Evolutionary conservation across 2,329 filamentous ascomycete species (phyloP), one percentile per base, ranked within the genome.

Genomic region (Fusarium armeniacum): DNA sequence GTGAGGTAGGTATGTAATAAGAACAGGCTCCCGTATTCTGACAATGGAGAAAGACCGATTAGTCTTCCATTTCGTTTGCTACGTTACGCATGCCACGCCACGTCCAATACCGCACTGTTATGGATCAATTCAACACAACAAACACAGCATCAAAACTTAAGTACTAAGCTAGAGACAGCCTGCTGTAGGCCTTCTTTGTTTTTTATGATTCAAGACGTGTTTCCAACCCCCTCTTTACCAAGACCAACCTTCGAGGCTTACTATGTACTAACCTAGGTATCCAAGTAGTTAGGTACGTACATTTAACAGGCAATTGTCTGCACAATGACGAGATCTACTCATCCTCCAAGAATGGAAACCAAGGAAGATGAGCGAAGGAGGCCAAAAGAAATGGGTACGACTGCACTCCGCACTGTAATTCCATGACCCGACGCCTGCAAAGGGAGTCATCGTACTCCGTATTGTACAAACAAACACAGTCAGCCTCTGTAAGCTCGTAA

Each of bases 251-350:
- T 10, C 15, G 28, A 50, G 51, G 22, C 41, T 44, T 26, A 28
- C 20, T 20, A 20, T 20, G 20, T 20, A 20, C 20, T 20, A 20
- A 20, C 20, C 20, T 20, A 20, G 20, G 20, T 20, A 20, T 20
- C 20, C 20, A 20, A 20, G 20, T 20, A 20, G 20, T 20, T 20
- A 20, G 9, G 18, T 41, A 22, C 38, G 18, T 41, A 41, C 38
- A n/a, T 38, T 7, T 5, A 41, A 22, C 12, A 41, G 13, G 15
- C 11, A 20, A 22, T 26, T 16, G 41, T 56, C 36, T 72, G 69
- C 62, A 62, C 50, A 54, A 72, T 70, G 62, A 72, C 58, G 69
- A 56, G 62, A 61, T 64, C 22, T 11, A 28, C 30, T 67, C 22
- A 28, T 28, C 54, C 18, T 45, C 50, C 57, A 63, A 62, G 47